Conservation (phyloP, 306 rosid species). For the Pachyrhizus erosus region DNA sequence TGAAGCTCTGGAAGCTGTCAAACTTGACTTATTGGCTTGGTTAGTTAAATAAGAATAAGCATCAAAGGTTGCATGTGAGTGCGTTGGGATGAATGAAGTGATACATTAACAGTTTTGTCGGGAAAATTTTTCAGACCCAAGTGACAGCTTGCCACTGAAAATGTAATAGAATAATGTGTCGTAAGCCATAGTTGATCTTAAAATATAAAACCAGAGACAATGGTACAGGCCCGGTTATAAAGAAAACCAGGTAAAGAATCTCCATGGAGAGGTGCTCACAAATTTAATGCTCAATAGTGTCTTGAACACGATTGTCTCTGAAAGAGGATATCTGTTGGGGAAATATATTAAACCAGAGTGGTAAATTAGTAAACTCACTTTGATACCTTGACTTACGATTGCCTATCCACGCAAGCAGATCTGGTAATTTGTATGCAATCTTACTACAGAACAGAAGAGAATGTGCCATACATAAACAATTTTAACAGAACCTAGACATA, state of each 20-base stretch:
- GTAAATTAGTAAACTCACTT: background rate
- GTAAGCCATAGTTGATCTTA: background rate
- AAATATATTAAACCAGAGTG: background rate
- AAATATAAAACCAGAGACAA: background rate
- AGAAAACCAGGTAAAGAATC: background rate
- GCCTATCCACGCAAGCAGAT: constrained; percentile 9
- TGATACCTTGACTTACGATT: constrained; percentile 14
- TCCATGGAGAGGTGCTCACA: background rate
- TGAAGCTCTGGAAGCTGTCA: background rate
- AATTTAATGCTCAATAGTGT: background rate
- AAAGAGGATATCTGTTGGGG: background rate
- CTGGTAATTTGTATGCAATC: background rate
- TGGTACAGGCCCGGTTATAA: background rate
- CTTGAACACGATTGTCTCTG: background rate
- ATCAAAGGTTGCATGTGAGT: background rate
- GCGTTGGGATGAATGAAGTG: too few species aligned
- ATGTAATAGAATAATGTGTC: background rate
- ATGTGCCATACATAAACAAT: too few species aligned
- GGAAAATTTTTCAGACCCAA: background rate
- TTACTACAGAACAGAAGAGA: too few species aligned
- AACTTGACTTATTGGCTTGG: background rate
- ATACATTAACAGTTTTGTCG: too few species aligned
- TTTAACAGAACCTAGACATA: too few species aligned
- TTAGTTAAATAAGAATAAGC: background rate
- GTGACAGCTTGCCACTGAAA: background rate